phyloP scores from a whole-genome alignment of 768 basidiomycete species.

The Amanita rimosa region DNA sequence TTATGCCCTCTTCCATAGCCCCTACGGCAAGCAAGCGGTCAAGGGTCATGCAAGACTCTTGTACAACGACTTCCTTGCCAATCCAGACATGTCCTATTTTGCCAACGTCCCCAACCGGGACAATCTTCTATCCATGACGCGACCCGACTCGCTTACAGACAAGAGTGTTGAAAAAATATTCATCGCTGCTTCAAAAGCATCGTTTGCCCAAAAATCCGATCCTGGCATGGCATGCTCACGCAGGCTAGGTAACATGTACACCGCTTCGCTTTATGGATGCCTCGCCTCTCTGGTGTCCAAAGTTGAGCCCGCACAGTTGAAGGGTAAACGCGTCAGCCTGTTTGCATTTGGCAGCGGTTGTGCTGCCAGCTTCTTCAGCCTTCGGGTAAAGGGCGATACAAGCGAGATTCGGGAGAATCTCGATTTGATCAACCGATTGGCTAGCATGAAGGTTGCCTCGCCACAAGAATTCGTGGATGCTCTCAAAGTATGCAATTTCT shows the following conservation, averaged over 20 bases:
- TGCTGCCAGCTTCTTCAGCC: constrained; percentile 88
- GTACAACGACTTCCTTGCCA: constrained; percentile 85
- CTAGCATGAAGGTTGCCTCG: constrained; percentile 81
- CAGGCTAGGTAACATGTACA: constrained; percentile 98
- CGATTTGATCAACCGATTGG: constrained; percentile 68
- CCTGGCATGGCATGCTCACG: constrained; percentile 81
- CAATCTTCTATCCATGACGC: constrained; percentile 50
- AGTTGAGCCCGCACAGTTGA: constrained; percentile 57
- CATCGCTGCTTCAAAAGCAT: constrained; percentile 62
- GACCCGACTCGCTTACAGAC: constrained; percentile 75
- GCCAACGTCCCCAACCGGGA: constrained; percentile 65
- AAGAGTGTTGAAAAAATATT: constrained; percentile 95
- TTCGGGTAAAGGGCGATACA: constrained; percentile 83
- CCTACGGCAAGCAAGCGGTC: constrained; percentile 98
- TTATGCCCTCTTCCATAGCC: constrained; percentile 93
- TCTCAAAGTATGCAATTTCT: constrained; percentile 39
- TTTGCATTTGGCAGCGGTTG: constrained; percentile 97
- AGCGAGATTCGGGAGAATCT: constrained; percentile 71
- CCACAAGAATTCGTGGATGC: constrained; percentile 82
- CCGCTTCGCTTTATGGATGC: constrained; percentile 90
- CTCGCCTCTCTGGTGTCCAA: constrained; percentile 77
- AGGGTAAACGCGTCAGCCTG: constrained; percentile 80
- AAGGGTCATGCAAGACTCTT: constrained; percentile 91
- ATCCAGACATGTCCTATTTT: constrained; percentile 60
- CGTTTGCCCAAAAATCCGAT: constrained; percentile 65